Evolutionary conservation across 2,329 filamentous ascomycete genomes (phyloP).

Genomic region (Trichoderma sp.): DNA sequence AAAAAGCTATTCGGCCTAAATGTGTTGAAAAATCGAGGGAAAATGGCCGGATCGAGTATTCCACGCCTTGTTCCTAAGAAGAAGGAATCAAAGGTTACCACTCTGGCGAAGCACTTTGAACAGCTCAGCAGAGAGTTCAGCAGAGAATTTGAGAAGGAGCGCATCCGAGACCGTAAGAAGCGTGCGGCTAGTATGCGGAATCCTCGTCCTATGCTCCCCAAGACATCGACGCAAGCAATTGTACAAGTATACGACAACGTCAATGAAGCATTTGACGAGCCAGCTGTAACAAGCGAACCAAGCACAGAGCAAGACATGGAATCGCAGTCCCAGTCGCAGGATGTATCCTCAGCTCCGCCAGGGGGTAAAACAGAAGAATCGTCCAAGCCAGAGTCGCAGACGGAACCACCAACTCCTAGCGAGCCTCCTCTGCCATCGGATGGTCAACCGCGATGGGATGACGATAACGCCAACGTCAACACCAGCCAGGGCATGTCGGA

Average conservation of each 20-base stretch:
- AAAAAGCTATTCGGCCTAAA: constrained; percentile 72
- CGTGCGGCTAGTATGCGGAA: constrained; percentile 70
- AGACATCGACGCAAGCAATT: constrained; percentile 90
- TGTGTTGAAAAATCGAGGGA: constrained; percentile 58
- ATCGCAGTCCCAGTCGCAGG: constrained; percentile 16
- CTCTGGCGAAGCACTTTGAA: constrained; percentile 93
- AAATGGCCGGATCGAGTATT: constrained; percentile 69
- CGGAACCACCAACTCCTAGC: constrained; percentile 23
- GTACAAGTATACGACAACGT: constrained; percentile 96
- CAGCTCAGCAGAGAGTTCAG: constrained; percentile 95
- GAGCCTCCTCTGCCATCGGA: constrained; percentile 27
- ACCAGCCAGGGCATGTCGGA: constrained; percentile 60
- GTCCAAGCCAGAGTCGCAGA: constrained; percentile 25
- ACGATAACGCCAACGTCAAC: constrained; percentile 29
- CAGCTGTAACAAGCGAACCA: constrained; percentile 56
- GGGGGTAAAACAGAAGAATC: constrained; percentile 28
- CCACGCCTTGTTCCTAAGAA: constrained; percentile 79
- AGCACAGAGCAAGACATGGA: constrained; percentile 24
- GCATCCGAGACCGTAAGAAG: constrained; percentile 78
- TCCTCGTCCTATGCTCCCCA: constrained; percentile 76
- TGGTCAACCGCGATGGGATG: constrained; percentile 27
- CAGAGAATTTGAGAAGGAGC: constrained; percentile 92
- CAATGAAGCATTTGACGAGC: constrained; percentile 85
- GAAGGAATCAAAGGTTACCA: constrained; percentile 77
- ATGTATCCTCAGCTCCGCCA: constrained; percentile 26